phyloP scores from a whole-genome alignment of 768 basidiomycete genomes.

The Rhizopogon salebrosus region DNA sequence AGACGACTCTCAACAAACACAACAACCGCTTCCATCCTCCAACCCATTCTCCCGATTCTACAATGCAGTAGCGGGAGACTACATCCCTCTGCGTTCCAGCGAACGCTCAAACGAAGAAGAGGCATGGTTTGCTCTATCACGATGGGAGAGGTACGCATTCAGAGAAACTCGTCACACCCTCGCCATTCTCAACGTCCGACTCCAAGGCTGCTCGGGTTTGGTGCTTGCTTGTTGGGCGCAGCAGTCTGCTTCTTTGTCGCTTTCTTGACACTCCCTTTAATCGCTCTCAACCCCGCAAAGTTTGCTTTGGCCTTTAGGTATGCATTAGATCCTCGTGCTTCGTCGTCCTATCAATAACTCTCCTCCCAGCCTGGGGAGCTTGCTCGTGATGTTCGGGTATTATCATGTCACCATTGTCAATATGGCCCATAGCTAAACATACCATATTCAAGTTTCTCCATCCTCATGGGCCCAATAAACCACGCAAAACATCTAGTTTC shows the following conservation, averaged over 20 bases:
- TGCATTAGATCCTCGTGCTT: not conserved
- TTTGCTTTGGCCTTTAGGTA: slow-evolving; percentile 88
- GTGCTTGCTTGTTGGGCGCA: slow-evolving; percentile 84
- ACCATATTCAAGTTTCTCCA: slow-evolving; percentile 53
- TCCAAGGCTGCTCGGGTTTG: slow-evolving; percentile 80
- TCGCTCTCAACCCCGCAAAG: slow-evolving; percentile 77
- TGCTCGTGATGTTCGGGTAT: slow-evolving; percentile 95
- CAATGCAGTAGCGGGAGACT: slow-evolving; percentile 77
- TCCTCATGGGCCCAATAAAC: slow-evolving; percentile 86
- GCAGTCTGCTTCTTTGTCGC: slow-evolving; percentile 91
- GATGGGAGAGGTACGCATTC: slow-evolving; percentile 80
- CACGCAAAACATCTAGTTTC: slow-evolving; percentile 87
- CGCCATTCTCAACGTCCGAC: not conserved
- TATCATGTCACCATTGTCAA: slow-evolving; percentile 15
- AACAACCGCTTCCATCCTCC: slow-evolving; percentile 24
- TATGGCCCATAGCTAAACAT: not conserved
- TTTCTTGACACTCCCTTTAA: slow-evolving; percentile 70
- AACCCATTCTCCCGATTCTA: slow-evolving; percentile 88
- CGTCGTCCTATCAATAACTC: not conserved
- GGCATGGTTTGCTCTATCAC: slow-evolving; percentile 85
- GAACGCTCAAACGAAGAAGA: slow-evolving; percentile 92
- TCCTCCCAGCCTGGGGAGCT: slow-evolving; percentile 64
- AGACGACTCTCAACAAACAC: slow-evolving; percentile 59
- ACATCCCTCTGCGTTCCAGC: slow-evolving; percentile 79
- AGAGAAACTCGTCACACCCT: not conserved